Conservation (phyloP, 2,329 filamentous ascomycete species). For the Aspergillus vadensis region DNA sequence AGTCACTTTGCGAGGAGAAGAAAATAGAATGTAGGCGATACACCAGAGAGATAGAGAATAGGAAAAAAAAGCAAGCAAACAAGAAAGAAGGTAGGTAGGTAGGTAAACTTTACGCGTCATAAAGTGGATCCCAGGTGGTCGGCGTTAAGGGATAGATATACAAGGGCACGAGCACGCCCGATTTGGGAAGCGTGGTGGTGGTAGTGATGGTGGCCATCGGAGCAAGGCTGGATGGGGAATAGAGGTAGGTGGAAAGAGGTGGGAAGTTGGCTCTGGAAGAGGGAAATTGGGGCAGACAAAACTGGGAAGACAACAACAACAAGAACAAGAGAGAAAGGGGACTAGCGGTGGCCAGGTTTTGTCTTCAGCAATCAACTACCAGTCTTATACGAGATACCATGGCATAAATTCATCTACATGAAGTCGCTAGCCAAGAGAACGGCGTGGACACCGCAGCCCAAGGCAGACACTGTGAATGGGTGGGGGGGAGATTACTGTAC, state of each 20-base stretch:
- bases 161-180: constrained; percentile 19
- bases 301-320: not conserved
- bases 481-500: too few species aligned
- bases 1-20: not conserved
- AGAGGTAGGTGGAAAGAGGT: not conserved
- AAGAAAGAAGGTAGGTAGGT: not conserved
- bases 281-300: not conserved
- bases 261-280: too few species aligned
- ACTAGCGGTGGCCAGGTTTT: not conserved
- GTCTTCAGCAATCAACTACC: not conserved
- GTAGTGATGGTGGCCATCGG: not conserved
- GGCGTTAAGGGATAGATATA: constrained; percentile 21
- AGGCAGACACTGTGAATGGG: too few species aligned
- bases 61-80: not conserved
- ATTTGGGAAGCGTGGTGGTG: constrained; percentile 8
- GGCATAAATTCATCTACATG: not conserved
- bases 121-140: constrained; percentile 22
- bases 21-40: too few species aligned
- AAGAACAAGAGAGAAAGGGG: not conserved
- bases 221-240: not conserved
- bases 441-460: not conserved
- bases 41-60: too few species aligned
- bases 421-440: not conserved
- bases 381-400: not conserved
- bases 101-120: constrained; percentile 17